Conservation (phyloP, 306 rosid genomes). For the Quercus wislizeni region DNA sequence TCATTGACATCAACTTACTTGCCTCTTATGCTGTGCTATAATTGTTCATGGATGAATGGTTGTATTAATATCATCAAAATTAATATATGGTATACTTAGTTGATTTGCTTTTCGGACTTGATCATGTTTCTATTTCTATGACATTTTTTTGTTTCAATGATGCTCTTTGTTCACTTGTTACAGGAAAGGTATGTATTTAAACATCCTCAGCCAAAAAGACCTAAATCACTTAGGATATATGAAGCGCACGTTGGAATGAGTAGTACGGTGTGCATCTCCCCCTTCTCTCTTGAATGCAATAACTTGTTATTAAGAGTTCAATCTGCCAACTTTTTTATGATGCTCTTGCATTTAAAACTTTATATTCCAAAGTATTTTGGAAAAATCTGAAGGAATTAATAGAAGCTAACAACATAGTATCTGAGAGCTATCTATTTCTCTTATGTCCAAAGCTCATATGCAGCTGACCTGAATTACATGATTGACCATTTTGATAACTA, state of each 20-base stretch:
- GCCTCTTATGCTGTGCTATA: background rate
- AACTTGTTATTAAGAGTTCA: slow-evolving; percentile 10
- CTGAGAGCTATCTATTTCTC: background rate
- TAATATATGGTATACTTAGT: slow-evolving; percentile 1
- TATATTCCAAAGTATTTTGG: background rate
- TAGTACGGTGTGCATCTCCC: slow-evolving; percentile 67
- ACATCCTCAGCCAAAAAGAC: slow-evolving; percentile 87
- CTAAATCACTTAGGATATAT: slow-evolving; percentile 88
- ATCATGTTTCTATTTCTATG: slow-evolving; percentile 14
- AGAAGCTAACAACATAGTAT: background rate
- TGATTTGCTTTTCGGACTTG: background rate
- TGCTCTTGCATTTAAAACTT: slow-evolving; percentile 11
- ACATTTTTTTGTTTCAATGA: slow-evolving; percentile 15
- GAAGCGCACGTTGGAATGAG: slow-evolving; percentile 98
- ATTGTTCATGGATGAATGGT: background rate
- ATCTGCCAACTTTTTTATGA: background rate
- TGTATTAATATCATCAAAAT: slow-evolving; percentile 11
- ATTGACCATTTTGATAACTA: background rate
- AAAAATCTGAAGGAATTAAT: background rate
- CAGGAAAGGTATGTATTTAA: slow-evolving; percentile 82
- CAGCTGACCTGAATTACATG: background rate
- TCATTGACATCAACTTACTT: background rate
- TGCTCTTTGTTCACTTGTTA: slow-evolving; percentile 19
- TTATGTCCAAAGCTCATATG: background rate
- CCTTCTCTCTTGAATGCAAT: slow-evolving; percentile 26